Evolutionary conservation across 169 alveolate species (phyloP), one percentile per base, ranked within the genome.

Genomic region (Babesia ovis): DNA sequence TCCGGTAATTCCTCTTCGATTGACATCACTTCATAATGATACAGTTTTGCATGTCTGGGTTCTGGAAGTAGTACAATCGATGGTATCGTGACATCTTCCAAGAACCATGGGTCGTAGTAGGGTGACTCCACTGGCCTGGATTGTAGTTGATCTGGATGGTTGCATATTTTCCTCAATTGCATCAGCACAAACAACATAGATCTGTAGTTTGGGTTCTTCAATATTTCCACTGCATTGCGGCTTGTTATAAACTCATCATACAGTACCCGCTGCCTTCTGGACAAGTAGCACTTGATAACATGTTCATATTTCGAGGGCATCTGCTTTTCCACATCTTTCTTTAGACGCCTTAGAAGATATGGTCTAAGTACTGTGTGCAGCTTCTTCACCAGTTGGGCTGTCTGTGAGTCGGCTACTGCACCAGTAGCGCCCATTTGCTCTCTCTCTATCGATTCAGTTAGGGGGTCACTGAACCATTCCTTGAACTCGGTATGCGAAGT

Each of bases 291-390:
- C 82, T 94, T 91, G 9, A 98, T 92, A 5, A 97, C 95, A 75
- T 96, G 98, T 58, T 98, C 99, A 57, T 91, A 90, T 85, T 98
- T 98, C 58, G 95, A 93, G 16, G 99, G 99, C 92, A 98, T 92
- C 90, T 97, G 98, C 81, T 96, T 96, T 88, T 98, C 99, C 27
- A 98, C 99, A 70, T 98, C 99, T 73, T 94, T 96, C 85, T 98
- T 98, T 85, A 97, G 89, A 80, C 99, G 92, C 72, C 99, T 89
- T 60, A 98, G 81, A 51, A 97, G 84, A 75, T 96, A 98, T 4
- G 99, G 99, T 39, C 99, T 90, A 50, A 98, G 90, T 27, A 98
- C 97, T 64, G 95, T 92, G 79, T 97, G 99, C 57, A 97, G 92
- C 55, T 97, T 91, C 69, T 88, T 89, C 42, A 92, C 89, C 32